Evolutionary conservation across 2,329 filamentous ascomycete genomes (phyloP).

Genomic region (Bretziella fagacearum): DNA sequence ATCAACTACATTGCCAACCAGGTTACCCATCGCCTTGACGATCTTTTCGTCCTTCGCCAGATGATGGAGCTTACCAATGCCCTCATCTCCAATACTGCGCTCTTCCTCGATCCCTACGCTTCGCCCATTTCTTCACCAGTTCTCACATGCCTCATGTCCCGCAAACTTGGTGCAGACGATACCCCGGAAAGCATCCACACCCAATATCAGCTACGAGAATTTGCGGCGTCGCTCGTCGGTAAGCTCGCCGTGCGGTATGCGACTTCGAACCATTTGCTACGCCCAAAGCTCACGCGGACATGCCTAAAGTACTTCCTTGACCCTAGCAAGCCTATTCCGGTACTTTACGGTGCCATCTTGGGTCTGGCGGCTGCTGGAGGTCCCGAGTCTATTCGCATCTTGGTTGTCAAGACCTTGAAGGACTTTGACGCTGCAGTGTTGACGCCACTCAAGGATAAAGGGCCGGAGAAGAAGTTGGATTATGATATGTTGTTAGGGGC

Average conservation of each 20-base stretch:
- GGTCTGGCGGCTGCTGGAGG: constrained; percentile 66
- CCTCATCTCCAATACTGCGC: constrained; percentile 63
- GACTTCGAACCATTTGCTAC: constrained; percentile 62
- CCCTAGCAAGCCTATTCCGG: constrained; percentile 61
- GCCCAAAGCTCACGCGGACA: constrained; percentile 77
- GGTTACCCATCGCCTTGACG: constrained; percentile 83
- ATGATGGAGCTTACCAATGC: constrained; percentile 85
- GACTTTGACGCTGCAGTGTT: constrained; percentile 37
- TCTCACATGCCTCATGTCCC: constrained; percentile 69
- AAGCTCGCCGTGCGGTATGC: constrained; percentile 69
- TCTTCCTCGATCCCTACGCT: constrained; percentile 51
- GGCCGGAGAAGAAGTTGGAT: constrained; percentile 30
- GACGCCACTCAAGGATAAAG: constrained; percentile 34
- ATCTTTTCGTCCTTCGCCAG: constrained; percentile 72
- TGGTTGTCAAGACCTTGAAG: constrained; percentile 39
- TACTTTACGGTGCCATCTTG: constrained; percentile 76
- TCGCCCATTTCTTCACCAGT: constrained; percentile 63
- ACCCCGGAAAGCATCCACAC: constrained; percentile 37
- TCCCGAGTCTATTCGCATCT: constrained; percentile 37
- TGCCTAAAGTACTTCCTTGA: constrained; percentile 88
- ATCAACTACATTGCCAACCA: constrained; percentile 91
- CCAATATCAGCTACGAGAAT: constrained; percentile 68
- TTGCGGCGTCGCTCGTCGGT: constrained; percentile 66
- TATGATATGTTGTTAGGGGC: constrained; percentile 39
- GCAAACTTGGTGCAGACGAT: constrained; percentile 51